Evolutionary conservation across 1,284 basidiomycete genomes (phyloP).

Genomic region (Coriolopsis trogii): DNA sequence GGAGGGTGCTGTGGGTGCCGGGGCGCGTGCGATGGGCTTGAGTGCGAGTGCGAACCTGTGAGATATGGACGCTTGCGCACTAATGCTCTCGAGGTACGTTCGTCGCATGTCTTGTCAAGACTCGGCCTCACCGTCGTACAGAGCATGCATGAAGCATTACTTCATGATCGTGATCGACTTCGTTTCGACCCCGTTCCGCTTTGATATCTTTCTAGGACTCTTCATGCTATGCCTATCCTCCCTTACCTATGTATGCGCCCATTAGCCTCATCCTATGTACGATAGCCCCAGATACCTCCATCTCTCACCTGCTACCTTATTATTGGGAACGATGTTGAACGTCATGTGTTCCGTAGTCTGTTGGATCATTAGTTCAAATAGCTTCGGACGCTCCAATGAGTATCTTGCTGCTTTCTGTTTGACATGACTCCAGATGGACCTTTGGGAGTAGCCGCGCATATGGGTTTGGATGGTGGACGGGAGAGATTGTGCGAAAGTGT

Average conservation of each 20-base stretch:
- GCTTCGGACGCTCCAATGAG: too few relatives aligned
- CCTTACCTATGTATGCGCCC: constrained; percentile 6
- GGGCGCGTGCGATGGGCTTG: constrained; percentile 74
- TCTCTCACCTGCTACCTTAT: constrained; percentile 19
- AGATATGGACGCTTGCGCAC: background rate
- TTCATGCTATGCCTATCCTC: background rate
- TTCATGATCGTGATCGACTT: background rate
- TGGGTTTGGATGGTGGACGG: too few relatives aligned
- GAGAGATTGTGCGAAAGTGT: too few relatives aligned
- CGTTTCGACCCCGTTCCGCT: background rate
- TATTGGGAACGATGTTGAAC: constrained; percentile 21
- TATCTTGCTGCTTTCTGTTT: too few relatives aligned
- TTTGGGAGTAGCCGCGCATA: too few relatives aligned
- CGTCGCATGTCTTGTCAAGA: too few relatives aligned
- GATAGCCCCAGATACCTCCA: constrained; percentile 2
- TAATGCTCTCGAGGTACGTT: too few relatives aligned
- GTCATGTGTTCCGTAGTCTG: constrained; percentile 19
- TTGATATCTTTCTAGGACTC: background rate
- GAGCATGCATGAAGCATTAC: background rate
- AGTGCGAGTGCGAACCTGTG: constrained; percentile 27
- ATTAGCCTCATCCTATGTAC: constrained; percentile 11
- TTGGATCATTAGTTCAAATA: background rate
- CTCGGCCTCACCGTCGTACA: too few relatives aligned
- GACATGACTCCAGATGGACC: too few relatives aligned
- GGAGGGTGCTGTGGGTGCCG: constrained; percentile 75